A percentile compares a stretch with the other conserved stretches of the same genome.
phyloP scores from a whole-genome alignment of 1,284 basidiomycete species.

The Erythrobasidium hasegawianum region DNA sequence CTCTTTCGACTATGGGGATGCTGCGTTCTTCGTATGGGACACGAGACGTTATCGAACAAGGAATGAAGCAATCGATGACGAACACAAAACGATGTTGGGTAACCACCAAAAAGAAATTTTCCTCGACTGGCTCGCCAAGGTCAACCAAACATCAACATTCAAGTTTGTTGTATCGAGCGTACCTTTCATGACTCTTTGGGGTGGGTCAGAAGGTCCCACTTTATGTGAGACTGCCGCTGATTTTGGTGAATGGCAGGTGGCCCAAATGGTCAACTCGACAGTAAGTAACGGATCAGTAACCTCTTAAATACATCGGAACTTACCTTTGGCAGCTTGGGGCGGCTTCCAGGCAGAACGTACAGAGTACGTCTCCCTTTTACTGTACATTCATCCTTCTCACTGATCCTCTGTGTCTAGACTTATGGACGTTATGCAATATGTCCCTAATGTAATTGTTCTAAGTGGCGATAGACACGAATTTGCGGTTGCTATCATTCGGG shows the following conservation, averaged over 20 bases:
- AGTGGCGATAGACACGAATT: slow-evolving; percentile 69
- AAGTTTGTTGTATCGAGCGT: slow-evolving; percentile 76
- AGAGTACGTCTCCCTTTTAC: slow-evolving; percentile 42
- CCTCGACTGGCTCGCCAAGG: slow-evolving; percentile 61
- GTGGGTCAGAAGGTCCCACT: too few relatives aligned
- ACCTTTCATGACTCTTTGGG: slow-evolving; percentile 69
- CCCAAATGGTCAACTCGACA: slow-evolving; percentile 59
- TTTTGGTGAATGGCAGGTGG: slow-evolving; percentile 40
- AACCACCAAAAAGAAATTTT: slow-evolving; percentile 63
- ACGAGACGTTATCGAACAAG: slow-evolving; percentile 63
- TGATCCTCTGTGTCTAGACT: slow-evolving; percentile 51
- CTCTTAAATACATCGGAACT: too few relatives aligned
- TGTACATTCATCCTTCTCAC: too few relatives aligned
- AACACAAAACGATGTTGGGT: slow-evolving; percentile 65
- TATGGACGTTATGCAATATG: slow-evolving; percentile 59
- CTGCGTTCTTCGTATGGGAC: slow-evolving; percentile 75
- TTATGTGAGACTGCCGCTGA: neutral
- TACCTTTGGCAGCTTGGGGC: slow-evolving; percentile 65
- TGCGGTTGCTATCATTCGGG: slow-evolving; percentile 57
- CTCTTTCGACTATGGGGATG: slow-evolving; percentile 56
- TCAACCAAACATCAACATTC: slow-evolving; percentile 70
- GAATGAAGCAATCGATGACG: slow-evolving; percentile 52
- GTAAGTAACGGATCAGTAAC: slow-evolving; percentile 21
- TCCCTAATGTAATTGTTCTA: slow-evolving; percentile 58
- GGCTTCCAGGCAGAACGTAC: slow-evolving; percentile 63